Percentiles rank a stretch among this genome's conserved stretches.
These are phyloP conservation scores for Amauroascus verrucosus DNA, from an alignment of 2,329 filamentous ascomycete species.

Conservation along the genomic window DNA sequence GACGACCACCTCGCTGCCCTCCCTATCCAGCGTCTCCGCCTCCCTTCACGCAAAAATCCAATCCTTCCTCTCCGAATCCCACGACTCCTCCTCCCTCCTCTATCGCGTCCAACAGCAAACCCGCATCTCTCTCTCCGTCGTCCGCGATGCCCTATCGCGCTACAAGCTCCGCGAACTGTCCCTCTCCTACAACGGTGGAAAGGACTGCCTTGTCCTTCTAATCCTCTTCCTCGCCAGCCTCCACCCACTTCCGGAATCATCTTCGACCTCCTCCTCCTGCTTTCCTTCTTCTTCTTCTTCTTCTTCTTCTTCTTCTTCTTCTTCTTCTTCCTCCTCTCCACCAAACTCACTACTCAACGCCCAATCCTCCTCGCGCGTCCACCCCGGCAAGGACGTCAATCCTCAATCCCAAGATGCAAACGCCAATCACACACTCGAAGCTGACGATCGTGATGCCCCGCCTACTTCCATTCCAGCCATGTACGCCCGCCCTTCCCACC, in stretches of 20 bases:
- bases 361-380: background rate
- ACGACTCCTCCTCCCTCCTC: conserved; percentile 46
- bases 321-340: too few relatives aligned
- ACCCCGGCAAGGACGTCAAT: too few relatives aligned
- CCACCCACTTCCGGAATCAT: conserved; percentile 19
- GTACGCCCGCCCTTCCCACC: conserved; percentile 76
- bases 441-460: background rate
- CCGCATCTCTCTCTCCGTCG: conserved; percentile 58
- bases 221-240: conserved; percentile 68
- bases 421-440: too few relatives aligned
- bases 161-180: conserved; percentile 74
- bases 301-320: too few relatives aligned
- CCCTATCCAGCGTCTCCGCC: conserved; percentile 53
- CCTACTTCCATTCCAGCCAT: conserved; percentile 57
- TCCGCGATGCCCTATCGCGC: conserved; percentile 61
- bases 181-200: conserved; percentile 93
- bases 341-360: too few relatives aligned
- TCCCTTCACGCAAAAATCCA: conserved; percentile 50
- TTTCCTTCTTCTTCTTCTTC: too few relatives aligned
- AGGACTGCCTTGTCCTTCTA: conserved; percentile 89
- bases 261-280: too few relatives aligned
- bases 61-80: conserved; percentile 53
- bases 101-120: conserved; percentile 63
- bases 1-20: background rate
- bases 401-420: background rate